A percentile compares a stretch with the other conserved stretches of the same genome.
Conservation (phyloP, 768 basidiomycete genomes). For the Termitomyces sp. region DNA sequence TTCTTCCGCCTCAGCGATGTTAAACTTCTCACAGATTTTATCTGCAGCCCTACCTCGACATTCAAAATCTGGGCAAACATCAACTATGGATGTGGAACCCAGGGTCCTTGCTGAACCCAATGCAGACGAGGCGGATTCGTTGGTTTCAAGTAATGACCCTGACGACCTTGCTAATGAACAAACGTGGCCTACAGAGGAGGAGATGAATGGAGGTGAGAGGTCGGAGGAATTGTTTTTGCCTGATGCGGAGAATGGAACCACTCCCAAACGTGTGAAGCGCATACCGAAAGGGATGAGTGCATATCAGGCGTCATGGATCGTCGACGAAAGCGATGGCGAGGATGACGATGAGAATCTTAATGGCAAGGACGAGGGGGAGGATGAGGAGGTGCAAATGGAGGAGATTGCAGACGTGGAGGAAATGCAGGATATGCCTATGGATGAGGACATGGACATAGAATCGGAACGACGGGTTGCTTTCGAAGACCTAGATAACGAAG, state of each 20-base stretch:
- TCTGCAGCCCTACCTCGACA: slow-evolving; percentile 49
- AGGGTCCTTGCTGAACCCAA: slow-evolving; percentile 59
- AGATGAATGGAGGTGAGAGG: slow-evolving; percentile 53
- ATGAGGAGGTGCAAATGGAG: slow-evolving; percentile 26
- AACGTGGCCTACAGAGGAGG: slow-evolving; percentile 98
- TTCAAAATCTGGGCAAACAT: slow-evolving; percentile 25
- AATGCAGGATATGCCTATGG: slow-evolving; percentile 51
- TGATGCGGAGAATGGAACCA: slow-evolving; percentile 65
- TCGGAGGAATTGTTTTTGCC: slow-evolving; percentile 38
- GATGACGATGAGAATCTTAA: slow-evolving; percentile 41
- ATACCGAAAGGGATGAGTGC: slow-evolving; percentile 95
- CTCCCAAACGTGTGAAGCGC: slow-evolving; percentile 72
- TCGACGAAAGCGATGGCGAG: slow-evolving; percentile 73
- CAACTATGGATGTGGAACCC: slow-evolving; percentile 66
- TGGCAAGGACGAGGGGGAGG: slow-evolving; percentile 38
- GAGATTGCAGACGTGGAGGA: slow-evolving; percentile 55
- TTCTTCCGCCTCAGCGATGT: neutral
- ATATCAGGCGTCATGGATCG: slow-evolving; percentile 96
- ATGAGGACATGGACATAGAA: slow-evolving; percentile 46
- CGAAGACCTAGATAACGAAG: slow-evolving; percentile 75
- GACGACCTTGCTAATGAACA: slow-evolving; percentile 93
- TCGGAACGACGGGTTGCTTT: slow-evolving; percentile 59
- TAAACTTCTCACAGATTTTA: slow-evolving; percentile 47
- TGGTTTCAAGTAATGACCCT: slow-evolving; percentile 82
- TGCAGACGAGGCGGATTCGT: slow-evolving; percentile 67